A percentile compares a stretch with the other conserved stretches of the same genome.
Evolutionary conservation across 257 asterid species (phyloP).

Genomic region (Fraxinus excelsior): DNA sequence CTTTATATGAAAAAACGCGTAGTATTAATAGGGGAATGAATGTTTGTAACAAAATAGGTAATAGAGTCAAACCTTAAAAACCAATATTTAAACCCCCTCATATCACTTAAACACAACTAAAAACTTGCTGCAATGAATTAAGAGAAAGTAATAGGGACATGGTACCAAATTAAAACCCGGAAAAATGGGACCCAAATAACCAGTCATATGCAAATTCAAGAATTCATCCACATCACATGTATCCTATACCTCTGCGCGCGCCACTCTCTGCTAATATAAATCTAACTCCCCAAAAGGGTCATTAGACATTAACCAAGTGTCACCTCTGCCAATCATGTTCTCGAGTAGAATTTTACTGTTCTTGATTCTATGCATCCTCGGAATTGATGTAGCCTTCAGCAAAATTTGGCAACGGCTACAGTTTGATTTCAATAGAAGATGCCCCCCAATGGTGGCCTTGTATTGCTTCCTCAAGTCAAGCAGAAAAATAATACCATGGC

Average conservation of each 20-base stretch:
- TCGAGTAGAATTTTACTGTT: slow-evolving; percentile 20
- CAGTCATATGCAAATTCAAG: slow-evolving; percentile 42
- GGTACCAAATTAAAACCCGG: slow-evolving; percentile 18
- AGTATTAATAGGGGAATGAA: too few species aligned
- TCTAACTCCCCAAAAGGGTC: background rate
- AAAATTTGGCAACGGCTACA: slow-evolving; percentile 81
- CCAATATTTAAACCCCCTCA: too few species aligned
- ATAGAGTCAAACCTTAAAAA: too few species aligned
- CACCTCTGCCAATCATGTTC: slow-evolving; percentile 26
- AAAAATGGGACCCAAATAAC: slow-evolving; percentile 36
- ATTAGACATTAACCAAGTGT: background rate
- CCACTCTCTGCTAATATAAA: slow-evolving; percentile 29
- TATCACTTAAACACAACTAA: background rate
- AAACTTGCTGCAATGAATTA: slow-evolving; percentile 24
- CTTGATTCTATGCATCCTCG: slow-evolving; percentile 24
- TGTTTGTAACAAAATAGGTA: too few species aligned
- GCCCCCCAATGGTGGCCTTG: slow-evolving; percentile 71
- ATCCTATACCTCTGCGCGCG: slow-evolving; percentile 27
- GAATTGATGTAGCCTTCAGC: slow-evolving; percentile 27
- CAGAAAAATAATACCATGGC: slow-evolving; percentile 64
- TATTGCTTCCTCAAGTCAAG: slow-evolving; percentile 73
- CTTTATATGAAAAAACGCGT: too few species aligned
- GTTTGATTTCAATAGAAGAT: slow-evolving; percentile 61
- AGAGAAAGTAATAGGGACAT: background rate
- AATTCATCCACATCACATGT: slow-evolving; percentile 36